phyloP scores from a whole-genome alignment of 129 eudicot species.

The Saussurea involucrata region DNA sequence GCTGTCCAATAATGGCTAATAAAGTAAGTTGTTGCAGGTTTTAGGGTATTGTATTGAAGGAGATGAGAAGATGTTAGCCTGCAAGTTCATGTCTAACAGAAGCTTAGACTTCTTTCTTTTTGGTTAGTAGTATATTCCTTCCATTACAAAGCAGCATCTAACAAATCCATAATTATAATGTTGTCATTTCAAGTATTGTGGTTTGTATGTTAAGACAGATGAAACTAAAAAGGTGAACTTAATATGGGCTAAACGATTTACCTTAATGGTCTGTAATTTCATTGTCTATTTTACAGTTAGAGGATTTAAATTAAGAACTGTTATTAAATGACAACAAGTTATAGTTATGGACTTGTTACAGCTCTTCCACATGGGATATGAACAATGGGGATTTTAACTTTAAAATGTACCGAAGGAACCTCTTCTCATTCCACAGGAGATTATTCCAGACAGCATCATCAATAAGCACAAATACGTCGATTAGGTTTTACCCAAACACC shows the following conservation, averaged over 20 bases:
- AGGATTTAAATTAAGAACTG: background rate
- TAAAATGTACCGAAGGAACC: conserved; percentile 29
- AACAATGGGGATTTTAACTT: conserved; percentile 5
- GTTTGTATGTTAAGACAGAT: background rate
- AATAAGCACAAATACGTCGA: background rate
- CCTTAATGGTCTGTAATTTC: background rate
- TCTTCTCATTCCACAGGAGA: conserved; percentile 26
- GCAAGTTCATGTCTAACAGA: background rate
- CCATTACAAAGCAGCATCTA: background rate
- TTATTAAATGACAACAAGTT: background rate
- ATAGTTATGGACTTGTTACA: conserved; percentile 1
- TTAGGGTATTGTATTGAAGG: background rate
- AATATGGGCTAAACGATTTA: background rate
- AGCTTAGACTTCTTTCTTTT: background rate
- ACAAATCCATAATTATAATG: background rate
- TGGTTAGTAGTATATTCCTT: background rate
- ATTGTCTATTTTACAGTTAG: background rate
- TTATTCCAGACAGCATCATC: conserved; percentile 29
- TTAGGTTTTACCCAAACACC: conserved; percentile 25
- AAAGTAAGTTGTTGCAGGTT: background rate
- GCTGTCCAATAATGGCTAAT: background rate
- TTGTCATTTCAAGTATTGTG: background rate
- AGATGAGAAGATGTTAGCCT: background rate
- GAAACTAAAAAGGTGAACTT: background rate
- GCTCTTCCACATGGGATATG: background rate